Evolutionary conservation across 169 alveolate species (phyloP), one percentile per base, ranked within the genome.

Genomic region (Sarcocystis neurona): DNA sequence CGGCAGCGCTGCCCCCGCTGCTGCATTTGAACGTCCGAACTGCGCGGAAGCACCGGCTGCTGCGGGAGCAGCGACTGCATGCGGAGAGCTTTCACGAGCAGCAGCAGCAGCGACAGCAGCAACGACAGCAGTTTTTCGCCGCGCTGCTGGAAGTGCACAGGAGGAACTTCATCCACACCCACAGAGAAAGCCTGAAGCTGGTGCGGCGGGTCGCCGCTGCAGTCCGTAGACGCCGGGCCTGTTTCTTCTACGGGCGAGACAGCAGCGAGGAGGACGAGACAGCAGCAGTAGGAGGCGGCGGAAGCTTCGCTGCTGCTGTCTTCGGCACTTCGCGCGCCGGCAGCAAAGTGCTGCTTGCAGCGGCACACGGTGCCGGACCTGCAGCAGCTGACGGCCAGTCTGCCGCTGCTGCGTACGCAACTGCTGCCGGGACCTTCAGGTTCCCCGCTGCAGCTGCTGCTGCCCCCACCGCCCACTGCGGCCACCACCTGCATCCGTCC

Each of bases 1-100:
- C 92, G 30, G 63, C 30, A 12, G 77, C 68, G 86, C 84, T 89
- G 44, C 92, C 92, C 6, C 92, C 92, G 27, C 86, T 89, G 79
- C 92, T 68, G 79, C 87, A 79, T 32, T 56, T 79, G 80, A 79
- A 85, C 8, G 82, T 89, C 32, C 34, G 88, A 15, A 80, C 78
- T 0, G 89, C 92, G 68, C 63, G 92, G 68, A 89, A 84, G 84
- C 86, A 77, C 53, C 48, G 88, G 46, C 72, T 85, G 23, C 84
- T 89, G 77, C 75, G 92, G 41, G 34, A 58, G 72, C 80, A 63
- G 68, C 70, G 93, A 5, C 90, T 82, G 85, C n/a, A 87, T 48
- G 93, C 84, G 58, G 93, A 89, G 37, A 66, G 66, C 47, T 10
- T 44, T 34, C 41, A 66, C 27, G 88, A 87, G 66, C 77, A 60